phyloP scores from a whole-genome alignment of 1,284 basidiomycete genomes.

The Leccinum subspadiceum region DNA sequence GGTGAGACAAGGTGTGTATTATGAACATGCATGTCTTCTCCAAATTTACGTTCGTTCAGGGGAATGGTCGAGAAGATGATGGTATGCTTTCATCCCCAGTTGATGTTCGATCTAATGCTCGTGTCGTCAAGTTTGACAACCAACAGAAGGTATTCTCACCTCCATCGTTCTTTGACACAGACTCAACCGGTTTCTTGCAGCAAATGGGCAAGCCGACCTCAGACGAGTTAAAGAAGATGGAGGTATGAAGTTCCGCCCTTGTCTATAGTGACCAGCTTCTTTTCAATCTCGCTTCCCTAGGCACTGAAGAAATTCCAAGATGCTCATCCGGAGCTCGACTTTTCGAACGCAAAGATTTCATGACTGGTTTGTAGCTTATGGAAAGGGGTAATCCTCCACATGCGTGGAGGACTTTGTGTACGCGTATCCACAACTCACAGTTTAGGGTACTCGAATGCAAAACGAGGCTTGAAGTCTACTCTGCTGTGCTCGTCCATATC shows the following conservation, averaged over 20 bases:
- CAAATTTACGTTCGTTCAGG: slow-evolving; percentile 41
- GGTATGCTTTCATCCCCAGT: slow-evolving; percentile 64
- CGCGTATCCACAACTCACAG: background rate
- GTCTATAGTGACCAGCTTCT: background rate
- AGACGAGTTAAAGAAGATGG: slow-evolving; percentile 87
- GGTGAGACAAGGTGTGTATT: slow-evolving; percentile 76
- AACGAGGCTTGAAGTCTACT: slow-evolving; percentile 11
- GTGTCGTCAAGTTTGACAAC: slow-evolving; percentile 80
- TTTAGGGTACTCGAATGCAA: background rate
- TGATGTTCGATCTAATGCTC: slow-evolving; percentile 10
- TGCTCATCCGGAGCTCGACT: slow-evolving; percentile 92
- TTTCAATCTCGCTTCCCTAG: slow-evolving; percentile 38
- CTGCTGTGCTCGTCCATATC: slow-evolving; percentile 28
- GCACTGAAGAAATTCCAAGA: slow-evolving; percentile 87
- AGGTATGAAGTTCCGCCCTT: slow-evolving; percentile 44
- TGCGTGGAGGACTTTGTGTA: background rate
- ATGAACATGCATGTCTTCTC: background rate
- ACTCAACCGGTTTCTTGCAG: slow-evolving; percentile 39
- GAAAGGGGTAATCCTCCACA: background rate
- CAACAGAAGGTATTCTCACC: slow-evolving; percentile 77
- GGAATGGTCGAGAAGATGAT: slow-evolving; percentile 99
- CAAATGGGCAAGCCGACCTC: slow-evolving; percentile 95
- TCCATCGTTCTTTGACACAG: background rate
- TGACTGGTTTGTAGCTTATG: slow-evolving; percentile 33
- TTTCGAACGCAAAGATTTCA: slow-evolving; percentile 87